Conservation (phyloP, 768 basidiomycete genomes). For the Flagelloscypha sp. region DNA sequence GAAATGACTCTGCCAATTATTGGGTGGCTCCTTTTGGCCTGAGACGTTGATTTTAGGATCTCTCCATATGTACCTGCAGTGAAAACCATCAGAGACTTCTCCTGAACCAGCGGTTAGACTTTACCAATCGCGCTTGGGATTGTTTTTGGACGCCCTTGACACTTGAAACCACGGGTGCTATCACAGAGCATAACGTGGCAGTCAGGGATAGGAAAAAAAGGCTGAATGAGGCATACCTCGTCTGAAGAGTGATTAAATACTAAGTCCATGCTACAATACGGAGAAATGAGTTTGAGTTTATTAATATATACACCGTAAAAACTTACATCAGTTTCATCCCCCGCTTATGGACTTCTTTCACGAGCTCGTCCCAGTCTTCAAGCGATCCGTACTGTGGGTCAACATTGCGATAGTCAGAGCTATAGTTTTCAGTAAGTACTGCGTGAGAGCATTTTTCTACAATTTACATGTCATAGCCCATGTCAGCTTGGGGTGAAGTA, state of each 20-base stretch:
- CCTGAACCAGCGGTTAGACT: no score
- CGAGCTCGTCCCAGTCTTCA: conserved; percentile 47
- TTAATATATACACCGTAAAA: background rate
- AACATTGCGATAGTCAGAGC: conserved; percentile 58
- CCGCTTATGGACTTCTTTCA: conserved; percentile 45
- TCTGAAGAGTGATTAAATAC: conserved; percentile 70
- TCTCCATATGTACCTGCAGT: no score
- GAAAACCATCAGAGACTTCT: no score
- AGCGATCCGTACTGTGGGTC: conserved; percentile 60
- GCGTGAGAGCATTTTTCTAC: background rate
- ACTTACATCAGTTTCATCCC: conserved; percentile 66
- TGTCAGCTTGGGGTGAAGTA: conserved; percentile 57
- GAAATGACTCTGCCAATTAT: no score
- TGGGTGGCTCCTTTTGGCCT: no score
- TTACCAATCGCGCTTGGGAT: conserved; percentile 70
- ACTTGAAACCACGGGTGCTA: conserved; percentile 71
- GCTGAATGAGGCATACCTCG: conserved; percentile 30
- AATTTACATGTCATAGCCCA: conserved; percentile 65
- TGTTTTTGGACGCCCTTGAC: conserved; percentile 36
- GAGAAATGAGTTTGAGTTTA: background rate
- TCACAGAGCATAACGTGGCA: background rate
- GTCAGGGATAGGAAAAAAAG: conserved; percentile 5
- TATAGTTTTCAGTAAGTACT: conserved; percentile 15
- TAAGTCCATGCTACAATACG: conserved; percentile 63
- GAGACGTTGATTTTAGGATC: no score